Evolutionary conservation across 2,329 filamentous ascomycete genomes (phyloP).

Genomic region (Alternaria gansuensis): DNA sequence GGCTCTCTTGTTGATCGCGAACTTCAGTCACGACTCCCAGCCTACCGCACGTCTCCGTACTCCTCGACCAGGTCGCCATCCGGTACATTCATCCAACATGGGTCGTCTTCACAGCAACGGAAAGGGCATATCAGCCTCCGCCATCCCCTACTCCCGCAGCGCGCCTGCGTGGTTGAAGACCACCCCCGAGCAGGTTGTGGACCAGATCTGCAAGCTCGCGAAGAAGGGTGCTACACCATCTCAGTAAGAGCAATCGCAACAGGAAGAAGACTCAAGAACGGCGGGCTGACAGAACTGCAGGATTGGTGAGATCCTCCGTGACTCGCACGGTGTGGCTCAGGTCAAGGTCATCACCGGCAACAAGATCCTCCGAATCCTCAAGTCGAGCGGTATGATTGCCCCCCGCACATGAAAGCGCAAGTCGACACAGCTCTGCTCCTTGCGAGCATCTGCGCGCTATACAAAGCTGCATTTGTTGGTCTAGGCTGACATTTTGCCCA

Average conservation of each 20-base stretch:
- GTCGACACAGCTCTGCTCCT: slow-evolving; percentile 48
- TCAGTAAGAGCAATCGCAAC: slow-evolving; percentile 59
- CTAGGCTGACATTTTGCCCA: slow-evolving; percentile 50
- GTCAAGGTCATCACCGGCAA: slow-evolving; percentile 86
- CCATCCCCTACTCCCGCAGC: slow-evolving; percentile 95
- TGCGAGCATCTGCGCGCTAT: slow-evolving; percentile 71
- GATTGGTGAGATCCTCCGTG: slow-evolving; percentile 98
- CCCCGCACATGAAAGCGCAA: slow-evolving; percentile 54
- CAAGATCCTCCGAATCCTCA: slow-evolving; percentile 68
- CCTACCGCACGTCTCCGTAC: slow-evolving; percentile 38
- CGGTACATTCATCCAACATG: slow-evolving; percentile 67
- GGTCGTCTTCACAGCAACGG: slow-evolving; percentile 99
- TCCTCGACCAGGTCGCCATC: slow-evolving; percentile 36
- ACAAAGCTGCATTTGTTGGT: slow-evolving; percentile 58
- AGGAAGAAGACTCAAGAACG: background rate
- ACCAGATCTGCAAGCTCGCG: slow-evolving; percentile 99
- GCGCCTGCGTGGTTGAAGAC: slow-evolving; percentile 97
- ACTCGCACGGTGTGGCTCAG: slow-evolving; percentile 97
- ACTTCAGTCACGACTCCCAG: slow-evolving; percentile 29
- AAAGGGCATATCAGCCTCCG: slow-evolving; percentile 97
- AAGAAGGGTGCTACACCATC: slow-evolving; percentile 98
- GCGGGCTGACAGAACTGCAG: slow-evolving; percentile 28
- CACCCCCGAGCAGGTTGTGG: slow-evolving; percentile 96
- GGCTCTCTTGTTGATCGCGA: slow-evolving; percentile 20
- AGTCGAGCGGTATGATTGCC: slow-evolving; percentile 69